Evolutionary conservation across 805 yeast genomes (phyloP).

Genomic region (Pichia californica): DNA sequence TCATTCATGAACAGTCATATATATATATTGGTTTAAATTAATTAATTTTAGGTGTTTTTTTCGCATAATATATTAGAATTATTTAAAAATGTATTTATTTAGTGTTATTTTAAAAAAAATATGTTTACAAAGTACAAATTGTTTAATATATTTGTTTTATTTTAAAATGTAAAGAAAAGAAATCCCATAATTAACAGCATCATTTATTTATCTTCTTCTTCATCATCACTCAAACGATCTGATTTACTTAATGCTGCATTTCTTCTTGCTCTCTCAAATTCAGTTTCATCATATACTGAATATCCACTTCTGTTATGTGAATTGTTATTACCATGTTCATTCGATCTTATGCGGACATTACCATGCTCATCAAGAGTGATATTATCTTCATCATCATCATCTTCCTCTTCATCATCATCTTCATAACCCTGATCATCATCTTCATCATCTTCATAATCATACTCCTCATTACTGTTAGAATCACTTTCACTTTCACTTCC

Average conservation of each 20-base stretch:
- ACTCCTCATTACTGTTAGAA: constrained; percentile 15
- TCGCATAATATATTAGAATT: too few species aligned
- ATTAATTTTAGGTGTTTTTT: too few species aligned
- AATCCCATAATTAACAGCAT: too few species aligned
- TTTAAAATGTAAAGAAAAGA: too few species aligned
- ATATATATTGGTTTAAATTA: too few species aligned
- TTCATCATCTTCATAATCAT: constrained; percentile 10
- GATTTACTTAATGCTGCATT: constrained; percentile 24
- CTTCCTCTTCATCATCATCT: constrained; percentile 14
- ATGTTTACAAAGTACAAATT: too few species aligned
- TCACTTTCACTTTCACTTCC: not conserved
- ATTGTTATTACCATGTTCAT: not conserved
- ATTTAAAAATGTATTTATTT: too few species aligned
- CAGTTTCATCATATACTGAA: constrained; percentile 15
- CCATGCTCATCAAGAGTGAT: constrained; percentile 5
- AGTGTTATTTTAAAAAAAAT: too few species aligned
- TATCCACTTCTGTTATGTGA: not conserved
- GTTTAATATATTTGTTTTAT: too few species aligned
- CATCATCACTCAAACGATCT: constrained; percentile 31
- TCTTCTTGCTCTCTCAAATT: constrained; percentile 26
- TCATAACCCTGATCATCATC: constrained; percentile 15
- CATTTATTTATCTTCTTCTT: constrained; percentile 27
- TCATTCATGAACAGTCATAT: too few species aligned
- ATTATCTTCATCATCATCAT: constrained; percentile 16
- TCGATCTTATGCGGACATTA: not conserved